These are phyloP conservation scores for Colletotrichum sp. DNA, from an alignment of 2,329 filamentous ascomycete genomes.

Conservation along the genomic window DNA sequence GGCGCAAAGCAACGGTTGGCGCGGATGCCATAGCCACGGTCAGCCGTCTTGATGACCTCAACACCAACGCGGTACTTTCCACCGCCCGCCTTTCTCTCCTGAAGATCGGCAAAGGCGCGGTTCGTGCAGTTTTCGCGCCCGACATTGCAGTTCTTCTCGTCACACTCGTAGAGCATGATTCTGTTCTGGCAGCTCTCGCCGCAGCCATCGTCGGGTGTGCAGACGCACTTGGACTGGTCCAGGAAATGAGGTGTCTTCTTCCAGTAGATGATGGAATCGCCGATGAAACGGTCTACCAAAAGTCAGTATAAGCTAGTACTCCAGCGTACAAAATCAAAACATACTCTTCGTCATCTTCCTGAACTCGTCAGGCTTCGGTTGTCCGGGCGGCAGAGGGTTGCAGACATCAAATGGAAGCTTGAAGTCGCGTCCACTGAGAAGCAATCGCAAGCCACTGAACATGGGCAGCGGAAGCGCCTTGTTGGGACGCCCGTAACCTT, in stretches of 20 bases:
- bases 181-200: constrained; percentile 91
- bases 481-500: constrained; percentile 54
- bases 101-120: constrained; percentile 83
- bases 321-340: constrained; percentile 32
- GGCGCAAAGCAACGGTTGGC: constrained; percentile 87
- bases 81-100: constrained; percentile 75
- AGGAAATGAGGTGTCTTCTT: constrained; percentile 78
- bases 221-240: constrained; percentile 79
- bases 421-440: constrained; percentile 80
- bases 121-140: constrained; percentile 80
- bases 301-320: not conserved
- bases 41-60: constrained; percentile 88
- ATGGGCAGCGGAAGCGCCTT: constrained; percentile 75
- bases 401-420: constrained; percentile 90
- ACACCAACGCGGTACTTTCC: constrained; percentile 92
- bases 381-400: constrained; percentile 81
- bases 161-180: constrained; percentile 97
- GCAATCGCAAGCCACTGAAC: constrained; percentile 73
- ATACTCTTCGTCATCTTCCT: constrained; percentile 89
- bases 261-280: constrained; percentile 81
- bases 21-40: constrained; percentile 90
- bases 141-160: constrained; percentile 85
- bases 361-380: constrained; percentile 94
- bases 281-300: constrained; percentile 77
- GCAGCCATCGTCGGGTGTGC: constrained; percentile 79